phyloP scores from a whole-genome alignment of 768 basidiomycete species.

The Termitomyces sp. region DNA sequence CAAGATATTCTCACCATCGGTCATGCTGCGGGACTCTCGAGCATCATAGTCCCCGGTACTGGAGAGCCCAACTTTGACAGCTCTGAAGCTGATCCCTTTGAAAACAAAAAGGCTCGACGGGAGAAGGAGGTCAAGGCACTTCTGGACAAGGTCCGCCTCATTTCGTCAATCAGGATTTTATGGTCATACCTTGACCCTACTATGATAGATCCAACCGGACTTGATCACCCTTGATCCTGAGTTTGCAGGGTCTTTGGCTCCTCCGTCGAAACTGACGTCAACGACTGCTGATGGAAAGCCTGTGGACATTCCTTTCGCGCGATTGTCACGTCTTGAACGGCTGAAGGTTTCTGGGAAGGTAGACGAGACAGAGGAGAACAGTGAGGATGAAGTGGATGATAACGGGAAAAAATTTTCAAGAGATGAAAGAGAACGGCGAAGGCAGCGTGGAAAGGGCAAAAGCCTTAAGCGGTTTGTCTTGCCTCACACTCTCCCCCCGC shows the following conservation, averaged over 20 bases:
- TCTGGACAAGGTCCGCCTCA: constrained; percentile 70
- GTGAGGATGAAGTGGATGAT: constrained; percentile 35
- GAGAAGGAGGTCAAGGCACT: constrained; percentile 90
- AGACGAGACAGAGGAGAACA: constrained; percentile 58
- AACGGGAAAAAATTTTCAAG: constrained; percentile 30
- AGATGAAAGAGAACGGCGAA: constrained; percentile 76
- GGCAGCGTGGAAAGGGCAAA: constrained; percentile 87
- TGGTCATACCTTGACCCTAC: not conserved
- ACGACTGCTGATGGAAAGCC: constrained; percentile 33
- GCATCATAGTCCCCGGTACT: constrained; percentile 84
- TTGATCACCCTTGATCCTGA: constrained; percentile 85
- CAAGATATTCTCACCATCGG: constrained; percentile 82
- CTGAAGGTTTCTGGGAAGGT: constrained; percentile 71
- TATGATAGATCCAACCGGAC: constrained; percentile 77
- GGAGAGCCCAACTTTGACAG: constrained; percentile 97
- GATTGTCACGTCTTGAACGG: constrained; percentile 77
- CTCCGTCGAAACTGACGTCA: constrained; percentile 57
- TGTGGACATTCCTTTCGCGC: constrained; percentile 56
- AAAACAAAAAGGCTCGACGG: constrained; percentile 72
- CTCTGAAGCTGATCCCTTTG: constrained; percentile 91
- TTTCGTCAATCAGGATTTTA: not conserved
- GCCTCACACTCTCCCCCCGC: not conserved
- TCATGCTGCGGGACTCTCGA: constrained; percentile 75
- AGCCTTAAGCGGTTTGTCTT: constrained; percentile 66
- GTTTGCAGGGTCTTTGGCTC: constrained; percentile 67